Percentiles rank a stretch among this genome's conserved stretches.
Conservation (phyloP, 2,329 filamentous ascomycete genomes). For the Talaromyces sp. region DNA sequence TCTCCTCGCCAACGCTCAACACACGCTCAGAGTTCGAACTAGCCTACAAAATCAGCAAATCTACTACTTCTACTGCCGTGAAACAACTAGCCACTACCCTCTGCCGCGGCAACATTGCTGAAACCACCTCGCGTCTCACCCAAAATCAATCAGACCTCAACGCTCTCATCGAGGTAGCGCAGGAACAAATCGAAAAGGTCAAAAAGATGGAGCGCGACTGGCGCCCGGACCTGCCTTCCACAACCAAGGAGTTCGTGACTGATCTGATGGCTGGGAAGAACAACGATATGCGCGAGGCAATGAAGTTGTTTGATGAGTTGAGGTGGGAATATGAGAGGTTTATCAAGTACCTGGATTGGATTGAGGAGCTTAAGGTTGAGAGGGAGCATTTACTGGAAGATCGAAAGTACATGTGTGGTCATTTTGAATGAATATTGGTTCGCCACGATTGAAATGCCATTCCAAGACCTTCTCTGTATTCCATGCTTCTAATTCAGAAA, state of each 20-base stretch:
- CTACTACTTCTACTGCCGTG: not conserved
- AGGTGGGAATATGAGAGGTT: slow-evolving; percentile 4
- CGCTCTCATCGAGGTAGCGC: not conserved
- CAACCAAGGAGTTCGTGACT: not conserved
- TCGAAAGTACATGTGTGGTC: slow-evolving; percentile 12
- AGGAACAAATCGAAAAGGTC: slow-evolving; percentile 12
- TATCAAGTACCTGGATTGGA: not conserved
- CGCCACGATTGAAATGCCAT: no score
- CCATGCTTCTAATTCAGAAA: not conserved
- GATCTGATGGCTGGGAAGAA: not conserved
- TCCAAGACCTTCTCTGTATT: not conserved
- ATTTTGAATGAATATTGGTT: not conserved
- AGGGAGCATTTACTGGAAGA: slow-evolving; percentile 3
- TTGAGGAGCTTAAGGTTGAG: slow-evolving; percentile 5
- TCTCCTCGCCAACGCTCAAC: not conserved
- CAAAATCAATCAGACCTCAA: not conserved
- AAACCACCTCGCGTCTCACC: not conserved
- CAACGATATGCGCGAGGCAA: not conserved
- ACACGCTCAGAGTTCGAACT: slow-evolving; percentile 11
- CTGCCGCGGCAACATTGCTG: slow-evolving; percentile 9
- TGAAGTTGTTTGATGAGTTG: slow-evolving; percentile 4
- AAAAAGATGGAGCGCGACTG: slow-evolving; percentile 7
- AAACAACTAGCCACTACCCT: slow-evolving; percentile 12
- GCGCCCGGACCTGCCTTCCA: not conserved
- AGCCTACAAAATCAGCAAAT: slow-evolving; percentile 6